Evolutionary conservation across 192 early-diverging fungal genomes (phyloP), one percentile per base, ranked within the genome.

Genomic region (Coemansia sp.): DNA sequence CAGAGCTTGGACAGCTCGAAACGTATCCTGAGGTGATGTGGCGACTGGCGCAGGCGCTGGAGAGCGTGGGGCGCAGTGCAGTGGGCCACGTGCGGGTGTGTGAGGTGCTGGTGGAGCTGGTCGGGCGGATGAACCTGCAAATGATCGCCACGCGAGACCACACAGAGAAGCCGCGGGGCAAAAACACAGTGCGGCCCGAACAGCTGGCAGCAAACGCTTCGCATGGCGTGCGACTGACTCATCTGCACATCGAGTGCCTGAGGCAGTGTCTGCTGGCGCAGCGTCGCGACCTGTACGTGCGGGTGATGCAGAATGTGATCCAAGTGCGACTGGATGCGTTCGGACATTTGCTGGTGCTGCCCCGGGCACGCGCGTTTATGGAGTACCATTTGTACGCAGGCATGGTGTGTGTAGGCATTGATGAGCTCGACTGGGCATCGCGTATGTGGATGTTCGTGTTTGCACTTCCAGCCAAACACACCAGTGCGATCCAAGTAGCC

Each of bases 181-280:
- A 27, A 11, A 26, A 45, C 4, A 25, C 22, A 25, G 5, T 59
- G 10, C 21, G 48, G 25, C 27, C 19, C 10, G 52, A 54, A 6
- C 19, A 16, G 52, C 26, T 54, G 26, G 52, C 49, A 19, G 59
- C 53, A 12, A 35, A 57, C 41, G 17, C 19, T 23, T 4, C 16
- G 19, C 31, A 14, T 41, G 77, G 77, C 10, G 73, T 74, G 48
- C 61, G 72, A n/a, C 65, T 74, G 25, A 81, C 78, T 2, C 48
- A 62, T 22, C 59, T 75, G 39, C 72, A 74, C 53, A n/a, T 69
- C 45, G 78, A 81, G 63, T 81, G 78, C 22, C 52, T 69, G 48
- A 56, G 59, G 29, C 62, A 57, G 57, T 75, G 78, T 52, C 35
- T 81, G n/a, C 52, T 75, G 51, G 65, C 72, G 11, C 55, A 56